Conservation (phyloP, 441 rosid species). For the Pelargonium fulgidum region DNA sequence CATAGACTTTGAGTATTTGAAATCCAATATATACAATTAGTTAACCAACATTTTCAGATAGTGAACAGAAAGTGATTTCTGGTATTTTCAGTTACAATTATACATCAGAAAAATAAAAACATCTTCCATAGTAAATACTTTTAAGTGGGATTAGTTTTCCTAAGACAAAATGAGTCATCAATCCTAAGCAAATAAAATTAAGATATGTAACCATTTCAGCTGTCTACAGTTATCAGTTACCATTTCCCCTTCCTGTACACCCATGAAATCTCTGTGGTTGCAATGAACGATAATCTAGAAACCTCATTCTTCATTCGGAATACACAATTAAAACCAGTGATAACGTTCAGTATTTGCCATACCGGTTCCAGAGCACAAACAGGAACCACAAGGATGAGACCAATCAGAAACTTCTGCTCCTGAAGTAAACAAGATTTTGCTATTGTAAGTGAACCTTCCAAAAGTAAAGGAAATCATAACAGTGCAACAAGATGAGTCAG, state of each 20-base stretch:
- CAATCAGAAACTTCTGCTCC: constrained; percentile 95
- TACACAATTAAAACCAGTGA: not conserved
- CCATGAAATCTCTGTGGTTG: no score
- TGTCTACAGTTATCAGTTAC: no score
- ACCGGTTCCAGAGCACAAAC: constrained; percentile 91
- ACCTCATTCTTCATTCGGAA: not conserved
- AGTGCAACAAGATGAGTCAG: not conserved
- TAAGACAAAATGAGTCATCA: no score
- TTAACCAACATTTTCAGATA: not conserved
- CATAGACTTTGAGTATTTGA: not conserved
- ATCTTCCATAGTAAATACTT: no score
- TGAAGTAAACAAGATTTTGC: constrained; percentile 31
- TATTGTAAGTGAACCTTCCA: not conserved
- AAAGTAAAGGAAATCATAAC: not conserved
- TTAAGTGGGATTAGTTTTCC: no score
- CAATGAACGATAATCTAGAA: not conserved
- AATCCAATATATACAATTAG: not conserved
- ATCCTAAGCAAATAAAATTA: no score
- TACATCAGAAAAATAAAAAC: no score
- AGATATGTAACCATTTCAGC: no score
- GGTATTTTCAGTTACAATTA: not conserved
- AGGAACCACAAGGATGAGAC: constrained; percentile 94
- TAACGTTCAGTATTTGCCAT: constrained; percentile 20
- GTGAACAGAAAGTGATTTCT: constrained; percentile 1
- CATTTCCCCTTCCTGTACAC: no score